Evolutionary conservation across 768 basidiomycete species (phyloP), one percentile per base, ranked within the genome.

Genomic region (Boletus fagicola): DNA sequence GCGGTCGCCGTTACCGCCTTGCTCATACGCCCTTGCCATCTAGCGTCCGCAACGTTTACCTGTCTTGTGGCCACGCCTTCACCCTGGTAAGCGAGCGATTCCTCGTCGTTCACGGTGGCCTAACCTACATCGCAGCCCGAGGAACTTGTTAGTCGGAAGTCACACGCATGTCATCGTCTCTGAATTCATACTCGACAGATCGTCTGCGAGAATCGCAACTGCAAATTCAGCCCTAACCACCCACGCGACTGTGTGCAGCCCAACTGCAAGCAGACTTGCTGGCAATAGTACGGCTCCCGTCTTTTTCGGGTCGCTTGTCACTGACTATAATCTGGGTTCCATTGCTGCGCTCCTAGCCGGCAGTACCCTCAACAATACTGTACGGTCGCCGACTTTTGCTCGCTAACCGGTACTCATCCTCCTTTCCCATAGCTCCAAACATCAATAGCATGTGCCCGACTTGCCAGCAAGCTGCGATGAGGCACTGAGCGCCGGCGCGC

Each of bases 221-320:
- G 85, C 70, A 81, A 73, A 55, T 84, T 85, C 64, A 85, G 83
- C 50, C 76, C 82, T 0, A 73, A 69, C 52, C 84, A 85, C 59
- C 80, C 80, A 0, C 55, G 56, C 1, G 68, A 64, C 36, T 84
- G 83, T 52, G 65, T 56, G 0, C 75, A 68, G 8, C 80, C 79
- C 0, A 31, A 31, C 2, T 86, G 84, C 72, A 76, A 55, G n/a
- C 64, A 67, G 51, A 73, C 68, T 3, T 81, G 80, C 53, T 76
- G 73, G 65, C 82, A 83, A 65, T 81, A 80, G 82, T 83, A 65
- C 58, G 65, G 2, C 15, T 33, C 15, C 49, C 46, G 39, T 26
- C 22, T 18, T n/a, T 46, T 50, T 45, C 61, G 48, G 43, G 10
- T 53, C 42, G 50, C 59, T 62, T 51, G 54, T 62, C 44, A 49